phyloP scores from a whole-genome alignment of 2,329 filamentous ascomycete species.

The Penicillium paneum region DNA sequence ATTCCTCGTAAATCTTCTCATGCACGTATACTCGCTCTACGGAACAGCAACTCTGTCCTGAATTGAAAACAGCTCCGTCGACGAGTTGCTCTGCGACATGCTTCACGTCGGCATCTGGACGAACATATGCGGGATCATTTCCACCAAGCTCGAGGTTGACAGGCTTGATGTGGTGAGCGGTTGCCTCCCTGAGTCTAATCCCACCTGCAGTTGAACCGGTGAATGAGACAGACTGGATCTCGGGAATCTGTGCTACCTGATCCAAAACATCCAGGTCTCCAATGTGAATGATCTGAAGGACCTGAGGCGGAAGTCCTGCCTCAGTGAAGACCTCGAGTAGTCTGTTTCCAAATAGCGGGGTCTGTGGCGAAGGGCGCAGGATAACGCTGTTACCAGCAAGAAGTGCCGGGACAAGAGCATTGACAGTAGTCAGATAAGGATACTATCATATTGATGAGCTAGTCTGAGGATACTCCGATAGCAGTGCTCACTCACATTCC shows the following conservation, averaged over 20 bases:
- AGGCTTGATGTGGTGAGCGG: conserved; percentile 73
- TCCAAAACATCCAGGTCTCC: conserved; percentile 74
- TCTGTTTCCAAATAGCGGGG: conserved; percentile 80
- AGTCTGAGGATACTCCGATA: not conserved
- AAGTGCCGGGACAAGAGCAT: conserved; percentile 83
- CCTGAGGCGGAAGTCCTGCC: conserved; percentile 73
- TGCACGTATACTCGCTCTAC: conserved; percentile 86
- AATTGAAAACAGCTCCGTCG: conserved; percentile 88
- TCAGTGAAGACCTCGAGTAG: conserved; percentile 70
- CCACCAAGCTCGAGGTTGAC: conserved; percentile 87
- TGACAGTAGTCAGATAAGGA: conserved; percentile 84
- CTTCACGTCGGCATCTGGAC: conserved; percentile 74
- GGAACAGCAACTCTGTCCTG: conserved; percentile 89
- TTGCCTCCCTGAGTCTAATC: conserved; percentile 75
- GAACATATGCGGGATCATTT: conserved; percentile 86
- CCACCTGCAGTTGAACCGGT: conserved; percentile 86
- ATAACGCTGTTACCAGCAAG: conserved; percentile 87
- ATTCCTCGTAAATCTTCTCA: conserved; percentile 76
- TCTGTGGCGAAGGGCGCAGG: conserved; percentile 87
- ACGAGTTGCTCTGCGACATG: conserved; percentile 92
- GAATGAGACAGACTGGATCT: conserved; percentile 77
- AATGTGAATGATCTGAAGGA: conserved; percentile 84
- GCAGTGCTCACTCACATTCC: conserved; percentile 68
- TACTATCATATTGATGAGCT: conserved; percentile 57
- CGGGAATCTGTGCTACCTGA: conserved; percentile 68